These are phyloP conservation scores for Aspergillus carbonarius DNA, from an alignment of 2,329 filamentous ascomycete genomes.

Conservation along the genomic window DNA sequence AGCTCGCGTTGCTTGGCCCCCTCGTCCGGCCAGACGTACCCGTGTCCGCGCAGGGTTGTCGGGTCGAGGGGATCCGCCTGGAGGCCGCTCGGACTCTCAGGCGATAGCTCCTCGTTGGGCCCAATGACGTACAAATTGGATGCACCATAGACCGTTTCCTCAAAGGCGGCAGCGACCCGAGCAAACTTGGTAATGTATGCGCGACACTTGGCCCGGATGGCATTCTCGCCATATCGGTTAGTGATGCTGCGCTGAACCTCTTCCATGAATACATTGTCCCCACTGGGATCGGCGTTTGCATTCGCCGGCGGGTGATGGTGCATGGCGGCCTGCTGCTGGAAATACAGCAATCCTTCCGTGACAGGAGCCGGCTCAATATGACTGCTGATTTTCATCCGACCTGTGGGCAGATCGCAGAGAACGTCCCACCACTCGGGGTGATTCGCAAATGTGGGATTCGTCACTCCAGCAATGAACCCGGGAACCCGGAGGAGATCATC, in stretches of 20 bases:
- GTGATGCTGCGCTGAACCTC: constrained; percentile 80
- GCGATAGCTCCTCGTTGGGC: constrained; percentile 61
- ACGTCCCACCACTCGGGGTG: constrained; percentile 99
- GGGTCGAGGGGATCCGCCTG: constrained; percentile 40
- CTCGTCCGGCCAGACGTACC: constrained; percentile 93
- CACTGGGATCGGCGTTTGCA: constrained; percentile 66
- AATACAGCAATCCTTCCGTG: constrained; percentile 83
- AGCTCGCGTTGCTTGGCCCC: constrained; percentile 77
- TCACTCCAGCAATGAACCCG: constrained; percentile 96
- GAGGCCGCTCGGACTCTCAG: constrained; percentile 51
- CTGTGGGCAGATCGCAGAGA: constrained; percentile 86
- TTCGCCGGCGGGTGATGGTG: constrained; percentile 25
- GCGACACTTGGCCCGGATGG: constrained; percentile 87
- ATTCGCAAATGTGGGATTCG: constrained; percentile 91
- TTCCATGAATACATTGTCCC: constrained; percentile 85
- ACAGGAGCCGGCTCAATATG: constrained; percentile 76
- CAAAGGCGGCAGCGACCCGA: constrained; percentile 86
- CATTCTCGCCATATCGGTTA: constrained; percentile 82
- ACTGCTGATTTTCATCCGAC: constrained; percentile 90
- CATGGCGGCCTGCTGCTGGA: constrained; percentile 67
- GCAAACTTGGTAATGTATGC: constrained; percentile 95
- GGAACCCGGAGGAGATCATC: constrained; percentile 94
- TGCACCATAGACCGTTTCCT: constrained; percentile 92
- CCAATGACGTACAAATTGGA: constrained; percentile 80
- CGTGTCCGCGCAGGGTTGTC: constrained; percentile 71